Evolutionary conservation across 176 grass and related monocot species (phyloP).

Genomic region (Triticum aestivum): IWGSC_CS_RefSeq_v2.1 NC_057802.1:477241274-477241773

Average conservation of each 20-base stretch:
- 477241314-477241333: constrained; percentile 16
- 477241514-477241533: background rate
- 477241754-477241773: background rate
- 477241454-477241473: constrained; percentile 16
- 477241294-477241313: constrained; percentile 9
- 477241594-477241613: background rate
- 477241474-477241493: background rate
- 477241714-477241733: background rate
- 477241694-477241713: background rate
- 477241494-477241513: constrained; percentile 7
- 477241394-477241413: constrained; percentile 5
- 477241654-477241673: background rate
- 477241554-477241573: constrained; percentile 6
- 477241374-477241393: constrained; percentile 1
- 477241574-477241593: background rate
- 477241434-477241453: constrained; percentile 25
- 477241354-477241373: constrained; percentile 24
- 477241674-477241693: background rate
- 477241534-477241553: background rate
- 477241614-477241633: background rate
- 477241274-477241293: constrained; percentile 11
- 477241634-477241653: background rate
- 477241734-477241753: background rate
- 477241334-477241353: constrained; percentile 36
- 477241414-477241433: background rate